Base-by-base conservation (phyloP, 176 grass and related monocot species). In the Luzula sylvatica region DNA sequence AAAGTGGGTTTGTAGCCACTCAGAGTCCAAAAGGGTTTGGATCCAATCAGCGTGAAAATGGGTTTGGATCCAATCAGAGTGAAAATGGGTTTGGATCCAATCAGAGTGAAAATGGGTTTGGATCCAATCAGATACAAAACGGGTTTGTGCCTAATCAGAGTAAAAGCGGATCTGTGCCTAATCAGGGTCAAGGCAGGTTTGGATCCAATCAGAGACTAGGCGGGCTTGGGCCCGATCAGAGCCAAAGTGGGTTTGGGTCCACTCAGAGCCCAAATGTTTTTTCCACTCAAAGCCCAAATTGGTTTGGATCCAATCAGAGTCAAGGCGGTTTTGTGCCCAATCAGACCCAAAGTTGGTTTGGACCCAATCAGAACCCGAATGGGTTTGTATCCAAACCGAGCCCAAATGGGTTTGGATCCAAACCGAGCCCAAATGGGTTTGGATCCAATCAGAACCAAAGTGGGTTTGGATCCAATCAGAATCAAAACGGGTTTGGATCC, bases 61-160 rank as follows among this genome's bases (percentile, higher is more conserved):
- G 17, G 47, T 61, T 46, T 12, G 15, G 73, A 51, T n/a, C 26
- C 3, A 52, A 52, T 54, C 49, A 55, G 20, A 26, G 45, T 24
- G 25, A 52, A 35, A 16, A 26, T 3, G 30, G 48, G 38, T 72
- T 71, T 46, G 50, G 26, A 67, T 56, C 55, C 59, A 51, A 49
- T 38, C 50, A 55, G 47, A 23, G 15, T 55, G 40, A 38, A 53
- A 46, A 42, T 17, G 23, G 65, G 54, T 21, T 46, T 46, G 39
- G 42, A 55, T 29, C 51, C 30, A 22, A n/a, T 14, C 50, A 74
- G 39, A 35, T 14, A 42, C 20, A 42, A 54, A 65, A 20, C 15
- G 53, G 13, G 32, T 62, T 50, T 42, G 56, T 25, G 7, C 20
- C 8, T 56, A 42, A 58, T 17, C 39, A 20, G 45, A 45, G 56